phyloP scores from a whole-genome alignment of 345 rosid species.

The Raphanus sativus region DNA sequence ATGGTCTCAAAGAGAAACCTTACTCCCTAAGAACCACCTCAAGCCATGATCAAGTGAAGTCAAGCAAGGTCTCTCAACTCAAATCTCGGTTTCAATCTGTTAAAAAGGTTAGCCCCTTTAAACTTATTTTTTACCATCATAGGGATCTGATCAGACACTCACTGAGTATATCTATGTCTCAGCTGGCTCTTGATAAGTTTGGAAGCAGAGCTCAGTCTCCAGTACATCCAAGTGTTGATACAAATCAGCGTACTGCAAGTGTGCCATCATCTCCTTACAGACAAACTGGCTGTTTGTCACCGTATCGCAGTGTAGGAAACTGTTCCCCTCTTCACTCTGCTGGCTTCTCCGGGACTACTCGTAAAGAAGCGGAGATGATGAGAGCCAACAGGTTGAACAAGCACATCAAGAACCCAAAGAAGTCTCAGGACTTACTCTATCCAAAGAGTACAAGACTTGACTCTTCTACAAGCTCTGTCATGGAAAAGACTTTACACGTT shows the following conservation, averaged over 20 bases:
- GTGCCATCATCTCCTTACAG: constrained; percentile 60
- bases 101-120: constrained; percentile 48
- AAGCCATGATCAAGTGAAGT: constrained; percentile 38
- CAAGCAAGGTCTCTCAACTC: constrained; percentile 42
- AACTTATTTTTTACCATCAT: constrained; percentile 13
- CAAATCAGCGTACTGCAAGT: constrained; percentile 34
- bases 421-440: constrained; percentile 51
- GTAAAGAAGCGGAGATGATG: constrained; percentile 58
- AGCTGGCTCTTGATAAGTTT: constrained; percentile 50
- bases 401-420: constrained; percentile 40
- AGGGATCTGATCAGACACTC: constrained; percentile 4
- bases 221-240: constrained; percentile 33
- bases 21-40: constrained; percentile 46
- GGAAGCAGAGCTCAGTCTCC: constrained; percentile 49
- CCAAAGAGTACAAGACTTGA: constrained; percentile 40
- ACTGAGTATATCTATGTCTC: constrained; percentile 26
- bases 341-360: constrained; percentile 52
- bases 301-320: constrained; percentile 55
- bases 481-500: constrained; percentile 64
- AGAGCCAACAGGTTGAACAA: constrained; percentile 49
- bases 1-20: constrained; percentile 55
- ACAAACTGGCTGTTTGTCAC: constrained; percentile 54
- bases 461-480: constrained; percentile 45
- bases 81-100: constrained; percentile 50
- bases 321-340: constrained; percentile 58